Conservation (phyloP, 2,329 filamentous ascomycete genomes). For the Dichotomopilus funicola region DNA sequence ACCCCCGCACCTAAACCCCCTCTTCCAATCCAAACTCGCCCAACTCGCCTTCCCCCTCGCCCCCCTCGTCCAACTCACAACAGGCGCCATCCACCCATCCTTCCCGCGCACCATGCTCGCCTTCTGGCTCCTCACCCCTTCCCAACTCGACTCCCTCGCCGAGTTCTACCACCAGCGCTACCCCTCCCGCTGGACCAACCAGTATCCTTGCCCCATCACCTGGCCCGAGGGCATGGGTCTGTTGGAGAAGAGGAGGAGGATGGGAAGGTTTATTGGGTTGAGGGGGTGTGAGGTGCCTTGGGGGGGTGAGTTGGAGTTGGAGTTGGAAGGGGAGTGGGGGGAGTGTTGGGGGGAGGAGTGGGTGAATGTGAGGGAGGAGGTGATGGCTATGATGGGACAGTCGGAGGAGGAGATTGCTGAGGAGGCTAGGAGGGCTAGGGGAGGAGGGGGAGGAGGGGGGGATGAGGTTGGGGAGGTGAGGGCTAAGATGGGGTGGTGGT, state of each 20-base stretch:
- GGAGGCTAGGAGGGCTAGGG: constrained; percentile 36
- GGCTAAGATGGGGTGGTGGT: constrained; percentile 36
- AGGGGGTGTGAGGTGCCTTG: constrained; percentile 45
- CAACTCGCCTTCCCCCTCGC: constrained; percentile 61
- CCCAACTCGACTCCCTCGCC: constrained; percentile 62
- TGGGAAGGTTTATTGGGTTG: constrained; percentile 69
- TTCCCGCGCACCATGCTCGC: constrained; percentile 62
- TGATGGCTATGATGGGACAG: constrained; percentile 24
- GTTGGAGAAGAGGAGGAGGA: constrained; percentile 64
- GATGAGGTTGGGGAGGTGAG: constrained; percentile 43
- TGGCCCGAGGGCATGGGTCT: constrained; percentile 51
- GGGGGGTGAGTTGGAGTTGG: neutral
- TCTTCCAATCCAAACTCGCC: constrained; percentile 53
- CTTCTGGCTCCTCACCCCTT: constrained; percentile 68
- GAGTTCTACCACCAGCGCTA: constrained; percentile 67
- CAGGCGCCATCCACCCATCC: constrained; percentile 54
- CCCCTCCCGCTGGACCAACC: constrained; percentile 44
- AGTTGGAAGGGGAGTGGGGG: constrained; percentile 14
- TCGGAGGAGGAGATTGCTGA: constrained; percentile 44
- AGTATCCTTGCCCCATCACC: constrained; percentile 62
- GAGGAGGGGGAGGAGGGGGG: constrained; percentile 32
- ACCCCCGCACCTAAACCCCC: constrained; percentile 41
- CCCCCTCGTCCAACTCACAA: constrained; percentile 58
- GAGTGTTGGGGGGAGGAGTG: constrained; percentile 44
- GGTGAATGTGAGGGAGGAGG: constrained; percentile 34